Evolutionary conservation across 768 basidiomycete genomes (phyloP).

Genomic region (Macrolepiota dolichaula): DNA sequence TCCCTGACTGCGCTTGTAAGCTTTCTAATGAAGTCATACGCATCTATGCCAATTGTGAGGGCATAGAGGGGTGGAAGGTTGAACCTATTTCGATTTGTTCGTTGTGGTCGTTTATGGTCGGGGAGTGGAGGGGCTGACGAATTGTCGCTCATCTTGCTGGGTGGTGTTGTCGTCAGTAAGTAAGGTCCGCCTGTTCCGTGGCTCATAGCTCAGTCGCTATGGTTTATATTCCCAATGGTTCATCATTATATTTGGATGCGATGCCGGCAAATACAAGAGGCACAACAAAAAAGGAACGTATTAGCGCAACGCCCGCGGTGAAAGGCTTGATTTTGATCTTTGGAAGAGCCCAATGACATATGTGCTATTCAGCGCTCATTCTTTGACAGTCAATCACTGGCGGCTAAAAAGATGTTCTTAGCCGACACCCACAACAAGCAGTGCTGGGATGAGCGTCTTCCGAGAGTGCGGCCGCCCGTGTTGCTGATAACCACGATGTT

Average conservation of each 20-base stretch:
- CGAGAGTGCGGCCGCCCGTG: constrained; percentile 11
- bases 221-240: too few species aligned
- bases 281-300: background rate
- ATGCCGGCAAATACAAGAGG: background rate
- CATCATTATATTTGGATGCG: too few species aligned
- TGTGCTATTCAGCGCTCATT: constrained; percentile 71
- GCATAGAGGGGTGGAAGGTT: constrained; percentile 27
- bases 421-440: constrained; percentile 78
- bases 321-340: background rate
- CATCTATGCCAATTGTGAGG: constrained; percentile 41
- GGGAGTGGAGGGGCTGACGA: background rate
- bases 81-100: background rate
- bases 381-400: constrained; percentile 80
- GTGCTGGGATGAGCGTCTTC: constrained; percentile 24
- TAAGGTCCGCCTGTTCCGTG: background rate
- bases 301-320: constrained; percentile 22
- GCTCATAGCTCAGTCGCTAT: background rate
- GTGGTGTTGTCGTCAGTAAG: background rate
- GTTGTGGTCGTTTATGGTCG: background rate
- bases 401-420: constrained; percentile 90
- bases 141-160: background rate
- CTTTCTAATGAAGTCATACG: constrained; percentile 26
- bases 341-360: constrained; percentile 58
- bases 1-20: constrained; percentile 36
- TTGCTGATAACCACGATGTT: constrained; percentile 11